Evolutionary conservation across 768 basidiomycete species (phyloP), one percentile per base, ranked within the genome.

Genomic region (Coprinopsis marcescibilis): DNA sequence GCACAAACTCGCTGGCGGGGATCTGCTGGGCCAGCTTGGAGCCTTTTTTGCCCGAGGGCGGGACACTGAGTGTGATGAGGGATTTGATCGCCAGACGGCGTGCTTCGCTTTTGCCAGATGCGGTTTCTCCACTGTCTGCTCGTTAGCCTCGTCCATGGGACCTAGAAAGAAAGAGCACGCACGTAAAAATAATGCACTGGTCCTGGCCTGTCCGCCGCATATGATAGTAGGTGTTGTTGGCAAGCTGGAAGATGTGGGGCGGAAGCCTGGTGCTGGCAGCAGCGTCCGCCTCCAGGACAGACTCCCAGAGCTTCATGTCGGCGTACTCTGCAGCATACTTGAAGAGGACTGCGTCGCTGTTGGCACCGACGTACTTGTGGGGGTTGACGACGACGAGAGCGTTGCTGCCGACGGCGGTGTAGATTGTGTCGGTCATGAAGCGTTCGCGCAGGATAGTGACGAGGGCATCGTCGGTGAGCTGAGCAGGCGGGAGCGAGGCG

Each of bases 151-250:
- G 12, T 17, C 19, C 7, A 17, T 6, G 19, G 35, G 17, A 36
- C 35, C 7, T 11, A 8, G 19, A 7, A 36, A 36, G 6, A 17
- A 36, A 36, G 35, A 20, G 8, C 7, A 66, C 83, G 53, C 63
- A 94, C 94, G 72, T 89, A 54, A 97, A 75, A 20, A 97, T 63
- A 15, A 99, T 76, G 39, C 83, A 78, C 67, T 97, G 95, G 64
- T 99, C 95, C 71, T 95, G 90, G 1, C 81, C 77, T 0, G 95
- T 99, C 55, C 95, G 73, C 41, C 83, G 75, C 93, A 97, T 95
- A 65, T 97, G 91, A 63, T 93, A 97, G 66, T 94, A 97, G 3
- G 90, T 83, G 66, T 89, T 86, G 56, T 91, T 85, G 4, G 90
- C 89, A 38, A 91, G 73, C 58, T 93, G 85, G 62, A 96, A 98